Conservation (phyloP, 2,329 filamentous ascomycete species). For the Trichoderma sp. region DNA sequence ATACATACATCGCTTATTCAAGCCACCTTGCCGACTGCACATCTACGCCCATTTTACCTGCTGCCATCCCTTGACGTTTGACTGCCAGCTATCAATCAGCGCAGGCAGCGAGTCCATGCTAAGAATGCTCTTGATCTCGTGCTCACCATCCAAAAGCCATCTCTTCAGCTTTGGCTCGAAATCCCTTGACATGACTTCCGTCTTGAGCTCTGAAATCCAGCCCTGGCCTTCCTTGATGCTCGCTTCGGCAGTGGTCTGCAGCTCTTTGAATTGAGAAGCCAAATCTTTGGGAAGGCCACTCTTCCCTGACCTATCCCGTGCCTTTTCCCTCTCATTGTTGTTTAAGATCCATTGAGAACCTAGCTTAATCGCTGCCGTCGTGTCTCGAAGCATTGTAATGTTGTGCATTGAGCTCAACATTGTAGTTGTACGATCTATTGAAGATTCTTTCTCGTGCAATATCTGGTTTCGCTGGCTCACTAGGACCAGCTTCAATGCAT, state of each 20-base stretch:
- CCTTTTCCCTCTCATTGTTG: constrained; percentile 40
- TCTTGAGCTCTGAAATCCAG: constrained; percentile 30
- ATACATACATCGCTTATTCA: neutral
- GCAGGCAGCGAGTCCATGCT: constrained; percentile 27
- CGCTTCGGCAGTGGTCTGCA: constrained; percentile 32
- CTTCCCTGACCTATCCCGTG: constrained; percentile 39
- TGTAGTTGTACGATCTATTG: constrained; percentile 23
- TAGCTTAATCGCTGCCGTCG: constrained; percentile 34
- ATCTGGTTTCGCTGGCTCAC: constrained; percentile 28
- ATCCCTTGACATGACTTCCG: constrained; percentile 24
- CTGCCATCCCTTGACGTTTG: constrained; percentile 36
- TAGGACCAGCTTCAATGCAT: constrained; percentile 29
- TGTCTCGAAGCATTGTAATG: constrained; percentile 39
- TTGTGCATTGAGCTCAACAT: constrained; percentile 36
- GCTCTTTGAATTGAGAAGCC: constrained; percentile 33
- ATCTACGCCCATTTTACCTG: constrained; percentile 34
- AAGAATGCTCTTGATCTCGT: constrained; percentile 27
- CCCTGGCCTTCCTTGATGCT: constrained; percentile 35
- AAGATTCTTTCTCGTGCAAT: constrained; percentile 14
- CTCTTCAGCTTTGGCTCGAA: constrained; percentile 23
- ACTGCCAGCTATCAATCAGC: constrained; percentile 36
- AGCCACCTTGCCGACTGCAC: neutral
- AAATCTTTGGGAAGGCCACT: constrained; percentile 39
- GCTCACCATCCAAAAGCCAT: constrained; percentile 31
- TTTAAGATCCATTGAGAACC: constrained; percentile 35